Evolutionary conservation across 106 monocot species (phyloP).

Genomic region (Dendrobium officinale): DNA sequence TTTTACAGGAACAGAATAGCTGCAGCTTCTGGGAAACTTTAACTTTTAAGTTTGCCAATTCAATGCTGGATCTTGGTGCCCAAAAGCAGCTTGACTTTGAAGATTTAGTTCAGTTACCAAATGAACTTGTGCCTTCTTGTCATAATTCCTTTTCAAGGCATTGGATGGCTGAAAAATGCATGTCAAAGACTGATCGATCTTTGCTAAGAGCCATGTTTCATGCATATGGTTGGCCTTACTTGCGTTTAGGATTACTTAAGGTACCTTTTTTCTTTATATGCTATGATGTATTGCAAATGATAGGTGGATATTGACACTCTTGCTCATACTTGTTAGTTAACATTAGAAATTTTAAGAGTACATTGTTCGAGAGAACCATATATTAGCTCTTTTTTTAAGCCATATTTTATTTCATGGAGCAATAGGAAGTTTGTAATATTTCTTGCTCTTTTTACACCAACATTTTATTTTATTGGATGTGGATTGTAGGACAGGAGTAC

Average conservation of each 20-base stretch:
- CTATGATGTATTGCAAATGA: background rate
- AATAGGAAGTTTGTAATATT: background rate
- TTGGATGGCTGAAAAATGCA: conserved; percentile 33
- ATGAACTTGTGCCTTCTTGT: conserved; percentile 33
- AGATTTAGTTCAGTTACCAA: conserved; percentile 46
- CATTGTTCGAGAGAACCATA: background rate
- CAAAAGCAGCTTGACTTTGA: conserved; percentile 45
- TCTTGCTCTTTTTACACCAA: background rate
- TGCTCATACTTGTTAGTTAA: background rate
- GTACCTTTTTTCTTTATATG: conserved; percentile 13
- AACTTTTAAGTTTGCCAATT: conserved; percentile 38
- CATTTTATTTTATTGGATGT: background rate
- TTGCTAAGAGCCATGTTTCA: conserved; percentile 30
- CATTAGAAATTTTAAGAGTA: background rate
- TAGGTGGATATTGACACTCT: background rate
- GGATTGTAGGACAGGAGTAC: background rate
- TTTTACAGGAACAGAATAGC: conserved; percentile 24
- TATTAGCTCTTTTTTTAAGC: background rate
- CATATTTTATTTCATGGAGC: background rate
- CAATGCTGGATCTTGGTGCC: conserved; percentile 44
- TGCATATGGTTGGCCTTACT: conserved; percentile 56
- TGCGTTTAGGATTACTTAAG: conserved; percentile 43
- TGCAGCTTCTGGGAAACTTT: conserved; percentile 27
- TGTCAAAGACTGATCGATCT: conserved; percentile 13
- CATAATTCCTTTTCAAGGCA: conserved; percentile 29